These are phyloP conservation scores for Triticum turgidum DNA, from an alignment of 176 grass and related monocot genomes.

Conservation along the genomic window DNA sequence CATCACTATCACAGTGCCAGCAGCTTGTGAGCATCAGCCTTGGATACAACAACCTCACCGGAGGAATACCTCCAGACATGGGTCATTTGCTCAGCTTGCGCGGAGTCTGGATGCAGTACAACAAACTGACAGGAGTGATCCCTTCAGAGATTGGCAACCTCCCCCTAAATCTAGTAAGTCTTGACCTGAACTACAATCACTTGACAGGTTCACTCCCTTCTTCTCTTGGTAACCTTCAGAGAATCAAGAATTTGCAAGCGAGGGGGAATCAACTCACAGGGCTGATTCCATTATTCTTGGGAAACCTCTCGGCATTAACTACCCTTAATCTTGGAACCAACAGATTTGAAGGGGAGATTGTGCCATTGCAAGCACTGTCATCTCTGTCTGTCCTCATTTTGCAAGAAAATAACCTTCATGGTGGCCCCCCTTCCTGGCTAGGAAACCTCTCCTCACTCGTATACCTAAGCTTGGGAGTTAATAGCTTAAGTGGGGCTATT, in stretches of 20 bases:
- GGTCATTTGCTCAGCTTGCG: neutral
- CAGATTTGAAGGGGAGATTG: slow-evolving; percentile 11
- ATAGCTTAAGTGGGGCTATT: slow-evolving; percentile 18
- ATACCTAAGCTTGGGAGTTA: slow-evolving; percentile 4
- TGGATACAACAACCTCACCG: neutral
- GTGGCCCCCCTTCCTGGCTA: slow-evolving; percentile 9
- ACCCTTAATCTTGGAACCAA: neutral
- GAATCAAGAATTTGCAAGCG: neutral
- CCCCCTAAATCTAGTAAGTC: neutral
- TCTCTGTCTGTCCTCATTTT: neutral
- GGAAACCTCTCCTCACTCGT: slow-evolving; percentile 20
- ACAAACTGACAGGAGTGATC: slow-evolving; percentile 17
- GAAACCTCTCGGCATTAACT: slow-evolving; percentile 18
- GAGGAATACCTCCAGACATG: slow-evolving; percentile 4
- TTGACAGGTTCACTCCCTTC: neutral
- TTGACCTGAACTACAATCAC: slow-evolving; percentile 9
- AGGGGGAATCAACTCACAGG: slow-evolving; percentile 24
- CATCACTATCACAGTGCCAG: neutral
- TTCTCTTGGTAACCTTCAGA: slow-evolving; percentile 16
- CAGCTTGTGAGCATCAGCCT: neutral
- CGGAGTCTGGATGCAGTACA: neutral
- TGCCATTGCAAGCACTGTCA: slow-evolving; percentile 12
- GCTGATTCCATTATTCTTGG: neutral
- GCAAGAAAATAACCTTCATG: slow-evolving; percentile 10
- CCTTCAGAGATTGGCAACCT: slow-evolving; percentile 20